Conservation (phyloP, 306 rosid species). For the Quercus berberidifolia region DNA sequence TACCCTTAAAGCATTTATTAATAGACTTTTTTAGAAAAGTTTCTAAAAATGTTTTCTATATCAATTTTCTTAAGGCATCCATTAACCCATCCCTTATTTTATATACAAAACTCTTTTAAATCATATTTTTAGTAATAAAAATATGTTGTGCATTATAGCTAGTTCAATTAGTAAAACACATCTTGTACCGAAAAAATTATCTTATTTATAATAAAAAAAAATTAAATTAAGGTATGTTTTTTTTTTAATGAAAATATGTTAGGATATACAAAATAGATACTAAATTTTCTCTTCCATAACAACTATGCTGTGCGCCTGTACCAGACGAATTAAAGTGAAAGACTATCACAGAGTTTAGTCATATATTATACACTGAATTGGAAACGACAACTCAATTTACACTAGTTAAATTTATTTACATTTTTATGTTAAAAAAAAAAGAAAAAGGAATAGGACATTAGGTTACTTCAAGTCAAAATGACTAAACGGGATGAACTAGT, state of each 20-base stretch:
- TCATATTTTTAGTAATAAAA: no score
- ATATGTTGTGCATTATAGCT: no score
- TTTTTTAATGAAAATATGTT: background rate
- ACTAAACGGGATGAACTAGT: background rate
- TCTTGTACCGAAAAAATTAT: no score
- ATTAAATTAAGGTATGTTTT: no score
- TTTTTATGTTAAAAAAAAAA: background rate
- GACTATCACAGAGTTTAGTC: background rate
- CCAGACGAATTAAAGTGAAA: background rate
- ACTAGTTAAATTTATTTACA: background rate
- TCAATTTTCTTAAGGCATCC: no score
- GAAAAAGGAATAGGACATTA: no score
- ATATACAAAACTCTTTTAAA: no score
- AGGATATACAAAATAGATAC: background rate
- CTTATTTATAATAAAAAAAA: background rate
- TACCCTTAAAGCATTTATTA: no score
- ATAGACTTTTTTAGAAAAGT: no score
- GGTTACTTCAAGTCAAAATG: background rate
- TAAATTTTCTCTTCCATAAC: constrained; percentile 6
- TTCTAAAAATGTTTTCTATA: no score
- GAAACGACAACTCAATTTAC: background rate
- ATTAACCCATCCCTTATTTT: no score
- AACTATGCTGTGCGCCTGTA: background rate
- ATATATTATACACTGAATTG: background rate
- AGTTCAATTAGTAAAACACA: no score